phyloP scores from a whole-genome alignment of 176 grass and related monocot species.

The Sorghum bicolor region DNA sequence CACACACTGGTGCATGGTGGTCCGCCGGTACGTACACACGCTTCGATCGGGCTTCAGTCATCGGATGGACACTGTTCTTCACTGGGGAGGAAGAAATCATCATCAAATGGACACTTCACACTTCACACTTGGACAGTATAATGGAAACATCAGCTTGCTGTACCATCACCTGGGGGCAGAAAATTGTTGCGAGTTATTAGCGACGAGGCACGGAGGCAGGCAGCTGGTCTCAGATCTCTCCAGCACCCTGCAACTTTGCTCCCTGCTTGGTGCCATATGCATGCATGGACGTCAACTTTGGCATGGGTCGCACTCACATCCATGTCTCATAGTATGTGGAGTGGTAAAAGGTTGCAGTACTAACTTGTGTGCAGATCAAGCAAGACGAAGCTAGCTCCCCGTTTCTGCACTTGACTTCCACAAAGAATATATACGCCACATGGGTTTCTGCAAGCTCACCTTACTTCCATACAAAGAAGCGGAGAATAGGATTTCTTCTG shows the following conservation, averaged over 20 bases:
- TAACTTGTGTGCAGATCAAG: not conserved
- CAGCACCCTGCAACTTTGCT: not conserved
- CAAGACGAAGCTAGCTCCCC: not conserved
- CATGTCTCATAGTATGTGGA: not conserved
- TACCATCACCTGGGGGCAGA: conserved; percentile 2
- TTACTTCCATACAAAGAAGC: too few species aligned
- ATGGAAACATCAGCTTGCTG: not conserved
- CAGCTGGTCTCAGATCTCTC: conserved; percentile 25
- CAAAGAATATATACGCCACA: too few species aligned
- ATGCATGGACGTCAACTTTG: conserved; percentile 10
- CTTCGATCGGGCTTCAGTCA: not conserved
- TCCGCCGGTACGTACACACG: too few species aligned
- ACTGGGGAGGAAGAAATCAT: not conserved
- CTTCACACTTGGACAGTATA: not conserved
- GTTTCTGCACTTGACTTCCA: too few species aligned
- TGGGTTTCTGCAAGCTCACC: too few species aligned
- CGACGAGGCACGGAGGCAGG: not conserved
- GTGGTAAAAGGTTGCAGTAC: not conserved
- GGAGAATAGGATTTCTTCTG: too few species aligned
- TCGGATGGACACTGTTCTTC: not conserved
- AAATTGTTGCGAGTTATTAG: conserved; percentile 11
- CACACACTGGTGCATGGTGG: not conserved
- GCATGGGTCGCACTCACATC: conserved; percentile 14
- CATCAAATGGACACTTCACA: not conserved
- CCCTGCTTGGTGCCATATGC: not conserved